Conservation (phyloP, 73 alveolate genomes). For the Chromera velia region DNA sequence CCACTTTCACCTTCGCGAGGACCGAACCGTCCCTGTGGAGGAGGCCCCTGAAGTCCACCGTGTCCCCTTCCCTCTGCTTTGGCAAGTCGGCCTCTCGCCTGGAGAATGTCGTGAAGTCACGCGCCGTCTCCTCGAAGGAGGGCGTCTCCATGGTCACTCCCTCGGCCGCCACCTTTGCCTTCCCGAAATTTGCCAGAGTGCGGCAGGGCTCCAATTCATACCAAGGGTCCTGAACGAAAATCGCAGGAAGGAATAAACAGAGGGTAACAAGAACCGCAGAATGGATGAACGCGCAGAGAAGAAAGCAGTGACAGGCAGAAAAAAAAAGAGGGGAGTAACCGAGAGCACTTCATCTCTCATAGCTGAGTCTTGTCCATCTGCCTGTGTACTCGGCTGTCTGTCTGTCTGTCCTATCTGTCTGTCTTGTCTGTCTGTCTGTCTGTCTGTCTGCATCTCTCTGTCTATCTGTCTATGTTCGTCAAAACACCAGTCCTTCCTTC, state of each 20-base stretch:
- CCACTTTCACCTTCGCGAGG: conserved; percentile 12
- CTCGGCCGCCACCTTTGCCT: neutral
- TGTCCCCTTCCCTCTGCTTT: conserved; percentile 6
- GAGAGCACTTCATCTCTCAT: too few relatives aligned
- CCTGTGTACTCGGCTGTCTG: too few relatives aligned
- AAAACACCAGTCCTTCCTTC: neutral
- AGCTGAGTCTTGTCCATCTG: too few relatives aligned
- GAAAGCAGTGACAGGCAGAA: too few relatives aligned
- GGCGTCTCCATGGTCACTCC: neutral
- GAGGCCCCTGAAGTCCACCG: neutral
- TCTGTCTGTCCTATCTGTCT: too few relatives aligned
- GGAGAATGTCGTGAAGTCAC: neutral
- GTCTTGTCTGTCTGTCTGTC: too few relatives aligned
- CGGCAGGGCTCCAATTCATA: neutral
- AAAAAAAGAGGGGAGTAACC: too few relatives aligned
- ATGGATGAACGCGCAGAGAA: too few relatives aligned
- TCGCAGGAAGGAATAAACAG: too few relatives aligned
- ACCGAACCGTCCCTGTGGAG: conserved; percentile 43
- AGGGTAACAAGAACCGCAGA: too few relatives aligned
- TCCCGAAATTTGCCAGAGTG: neutral
- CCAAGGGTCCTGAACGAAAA: neutral
- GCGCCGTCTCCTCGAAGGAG: neutral
- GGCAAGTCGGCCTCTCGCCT: conserved; percentile 14
- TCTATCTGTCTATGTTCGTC: too few relatives aligned
- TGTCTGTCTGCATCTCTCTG: too few relatives aligned